phyloP scores from a whole-genome alignment of 345 rosid species.

The Aegle marmelos region DNA sequence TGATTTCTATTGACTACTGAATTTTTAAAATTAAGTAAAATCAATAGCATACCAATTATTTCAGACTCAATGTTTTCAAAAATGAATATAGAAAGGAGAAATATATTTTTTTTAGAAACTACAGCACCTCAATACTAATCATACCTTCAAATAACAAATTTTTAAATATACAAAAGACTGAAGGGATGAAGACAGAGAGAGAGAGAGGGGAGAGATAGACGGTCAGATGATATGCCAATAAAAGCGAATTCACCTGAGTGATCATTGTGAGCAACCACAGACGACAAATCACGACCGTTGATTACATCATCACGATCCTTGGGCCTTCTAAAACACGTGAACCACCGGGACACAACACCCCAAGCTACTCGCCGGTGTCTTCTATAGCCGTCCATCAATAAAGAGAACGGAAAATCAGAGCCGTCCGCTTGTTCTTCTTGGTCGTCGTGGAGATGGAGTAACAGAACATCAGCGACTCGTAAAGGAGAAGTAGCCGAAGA shows the following conservation, averaged over 20 bases:
- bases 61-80: fast-evolving
- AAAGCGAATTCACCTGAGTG: slow-evolving; percentile 12
- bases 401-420: background rate
- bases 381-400: background rate
- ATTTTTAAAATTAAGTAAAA: no score
- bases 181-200: background rate
- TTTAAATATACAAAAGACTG: no score
- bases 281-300: slow-evolving; percentile 7
- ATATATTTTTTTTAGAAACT: no score
- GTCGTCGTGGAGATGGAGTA: background rate
- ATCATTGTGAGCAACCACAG: background rate
- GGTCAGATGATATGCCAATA: background rate
- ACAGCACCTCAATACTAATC: background rate
- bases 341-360: slow-evolving; percentile 22
- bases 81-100: no score
- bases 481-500: background rate
- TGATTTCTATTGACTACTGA: no score
- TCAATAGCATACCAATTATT: no score
- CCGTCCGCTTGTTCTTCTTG: background rate
- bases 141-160: no score
- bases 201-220: background rate
- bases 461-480: slow-evolving; percentile 33
- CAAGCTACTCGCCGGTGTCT: background rate
- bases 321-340: slow-evolving; percentile 20
- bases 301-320: background rate